Percentiles rank a stretch among this genome's conserved stretches.
These are phyloP conservation scores for Candida frijolesensis DNA, from an alignment of 1,139 yeast species.

Conservation along the genomic window DNA sequence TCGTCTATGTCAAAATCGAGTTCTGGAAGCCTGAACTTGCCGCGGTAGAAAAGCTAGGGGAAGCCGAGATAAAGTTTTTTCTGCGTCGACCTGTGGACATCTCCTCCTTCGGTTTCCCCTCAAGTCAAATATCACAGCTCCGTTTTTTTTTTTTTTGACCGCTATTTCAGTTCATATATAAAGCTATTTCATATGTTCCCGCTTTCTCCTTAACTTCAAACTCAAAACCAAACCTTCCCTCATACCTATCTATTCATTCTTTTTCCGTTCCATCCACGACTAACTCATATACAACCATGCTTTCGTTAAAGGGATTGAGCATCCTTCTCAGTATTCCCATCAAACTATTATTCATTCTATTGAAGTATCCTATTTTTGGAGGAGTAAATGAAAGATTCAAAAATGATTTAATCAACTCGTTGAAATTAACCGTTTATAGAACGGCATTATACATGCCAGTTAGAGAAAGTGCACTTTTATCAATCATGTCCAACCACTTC, in stretches of 20 bases:
- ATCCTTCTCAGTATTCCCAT: slow-evolving; percentile 12
- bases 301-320: slow-evolving; percentile 10
- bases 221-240: too few species aligned
- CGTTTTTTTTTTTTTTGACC: too few species aligned
- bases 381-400: slow-evolving; percentile 13
- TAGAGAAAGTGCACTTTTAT: slow-evolving; percentile 9
- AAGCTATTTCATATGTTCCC: too few species aligned
- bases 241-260: neutral
- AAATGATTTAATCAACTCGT: slow-evolving; percentile 10
- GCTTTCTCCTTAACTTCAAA: too few species aligned
- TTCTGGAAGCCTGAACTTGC: too few species aligned
- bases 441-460: slow-evolving; percentile 14
- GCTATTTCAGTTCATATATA: too few species aligned
- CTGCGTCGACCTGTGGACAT: too few species aligned
- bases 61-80: too few species aligned
- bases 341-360: slow-evolving; percentile 8
- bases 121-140: too few species aligned
- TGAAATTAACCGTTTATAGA: slow-evolving; percentile 13
- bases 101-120: too few species aligned
- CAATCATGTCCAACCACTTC: slow-evolving; percentile 6
- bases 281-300: slow-evolving; percentile 5
- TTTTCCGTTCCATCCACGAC: neutral
- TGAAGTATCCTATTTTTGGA: slow-evolving; percentile 15
- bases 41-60: too few species aligned
- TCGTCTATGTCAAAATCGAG: too few species aligned